A percentile compares a stretch with the other conserved stretches of the same genome.
phyloP scores from a whole-genome alignment of 148 eudicot genomes.

The Fagopyrum tataricum region DNA sequence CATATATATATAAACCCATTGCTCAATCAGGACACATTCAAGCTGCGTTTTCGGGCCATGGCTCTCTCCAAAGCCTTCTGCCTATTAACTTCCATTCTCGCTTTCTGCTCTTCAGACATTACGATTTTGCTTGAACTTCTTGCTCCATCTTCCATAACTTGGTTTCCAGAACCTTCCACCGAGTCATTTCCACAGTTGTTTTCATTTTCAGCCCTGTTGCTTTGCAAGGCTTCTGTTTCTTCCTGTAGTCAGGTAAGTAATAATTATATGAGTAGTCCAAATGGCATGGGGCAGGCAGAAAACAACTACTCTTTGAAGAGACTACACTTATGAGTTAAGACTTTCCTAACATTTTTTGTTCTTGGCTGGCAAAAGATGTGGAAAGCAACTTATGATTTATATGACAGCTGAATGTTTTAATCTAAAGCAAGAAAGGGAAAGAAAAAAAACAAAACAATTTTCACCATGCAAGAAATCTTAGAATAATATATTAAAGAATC shows the following conservation, averaged over 20 bases:
- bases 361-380: too few species aligned
- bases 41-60: slow-evolving; percentile 36
- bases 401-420: too few species aligned
- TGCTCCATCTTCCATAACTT: slow-evolving; percentile 12
- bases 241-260: slow-evolving; percentile 24
- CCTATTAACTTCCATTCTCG: slow-evolving; percentile 60
- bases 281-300: neutral
- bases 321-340: neutral
- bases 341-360: neutral
- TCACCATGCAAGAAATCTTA: neutral
- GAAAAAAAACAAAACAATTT: neutral
- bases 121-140: slow-evolving; percentile 15
- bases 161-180: slow-evolving; percentile 9
- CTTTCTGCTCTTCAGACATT: slow-evolving; percentile 52
- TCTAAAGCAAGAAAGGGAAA: neutral
- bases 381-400: too few species aligned
- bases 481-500: neutral
- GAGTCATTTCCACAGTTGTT: slow-evolving; percentile 18
- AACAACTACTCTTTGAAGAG: neutral
- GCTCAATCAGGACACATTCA: slow-evolving; percentile 22
- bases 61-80: slow-evolving; percentile 60
- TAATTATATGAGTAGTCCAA: neutral
- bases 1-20: too few species aligned
- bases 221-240: slow-evolving; percentile 18
- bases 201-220: slow-evolving; percentile 14